Evolutionary conservation across 345 rosid genomes (phyloP), one percentile per base, ranked within the genome.

Genomic region (Populus ilicifolia): DNA sequence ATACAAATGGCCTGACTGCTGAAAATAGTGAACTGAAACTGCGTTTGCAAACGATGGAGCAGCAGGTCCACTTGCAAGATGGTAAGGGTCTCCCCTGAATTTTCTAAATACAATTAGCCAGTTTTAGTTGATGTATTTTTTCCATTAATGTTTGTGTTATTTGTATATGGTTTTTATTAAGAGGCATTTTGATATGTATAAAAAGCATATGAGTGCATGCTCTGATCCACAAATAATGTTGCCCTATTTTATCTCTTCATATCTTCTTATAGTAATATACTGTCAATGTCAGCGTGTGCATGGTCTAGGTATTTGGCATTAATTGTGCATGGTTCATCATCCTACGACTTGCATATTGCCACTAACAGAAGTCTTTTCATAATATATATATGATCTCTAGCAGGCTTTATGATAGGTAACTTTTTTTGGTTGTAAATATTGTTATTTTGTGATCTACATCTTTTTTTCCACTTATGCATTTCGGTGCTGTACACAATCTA

Each of bases 31-130:
- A 94, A 84, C 78, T 93, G 85, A 94, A 93, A 76, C 82, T 94
- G 90, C 92, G 94, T 1, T 82, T 94, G 85, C 97, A 93, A 82
- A 90, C 98, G 0, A 90, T 88, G 92, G 98, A 94, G 84, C 97
- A 93, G 69, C 94, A 89, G 77, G 90, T 88, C 81, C 89, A 93
- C 72, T 81, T 94, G 89, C 98, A 93, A 79, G 96, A 94, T 77
- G 97, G 98, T 94, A 80, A 89, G 91, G 39, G 14, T 64, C 39
- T 72, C 17, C 20, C 17, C 5, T 33, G 14, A 21, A 2, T 21
- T 67, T 46, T 25, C 29, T 44, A 27, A 41, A 61, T 21, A 43
- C 67, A 63, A 17, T 14, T 61, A 27, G 30, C n/a, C 44, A 30
- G 8, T 44, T 38, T 66, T 38, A 46, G 13, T 16, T 72, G 46